Evolutionary conservation across 73 alveolate species (phyloP), one percentile per base, ranked within the genome.

Genomic region (Tetrahymena thermophila): DNA sequence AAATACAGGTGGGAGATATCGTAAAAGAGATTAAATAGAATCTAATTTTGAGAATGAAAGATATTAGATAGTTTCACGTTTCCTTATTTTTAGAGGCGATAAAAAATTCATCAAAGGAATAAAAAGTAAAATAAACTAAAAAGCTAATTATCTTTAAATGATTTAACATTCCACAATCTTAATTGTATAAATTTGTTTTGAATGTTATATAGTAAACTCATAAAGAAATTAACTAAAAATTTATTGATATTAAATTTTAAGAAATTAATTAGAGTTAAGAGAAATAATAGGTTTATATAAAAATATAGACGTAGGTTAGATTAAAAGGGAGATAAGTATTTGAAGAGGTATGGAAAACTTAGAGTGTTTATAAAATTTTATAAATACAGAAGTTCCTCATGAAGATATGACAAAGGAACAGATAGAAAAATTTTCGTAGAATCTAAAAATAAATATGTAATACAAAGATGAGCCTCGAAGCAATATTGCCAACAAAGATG

Each of bases 401-500:
- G 35, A 71, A 71, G 89, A 71, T n/a, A 71, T 71, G 89, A 71
- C 42, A 3, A 71, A 71, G 42, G 89, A 71, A 71, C 43, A 71
- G n/a, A 71, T 71, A 28, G 89, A 71, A 71, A 71, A 71, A 31
- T 71, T 71, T 71, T 71, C 89, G n/a, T 71, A 71, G 37, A 71
- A 71, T 71, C 37, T 71, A 3, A 71, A 71, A 71, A 11, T 71
- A n/a, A 71, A 71, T 71, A 71, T 71, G 89, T 25, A 71, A 71
- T 71, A 23, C 50, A 95, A 89, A 50, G 97, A 85, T 89, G 97
- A 95, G 13, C 35, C 94, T 10, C 58, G 97, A 55, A 55, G 97
- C 35, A 94, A 85, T 89, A 34, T 34, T 21, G 97, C 97, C 34
- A 84, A 89, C 15, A 95, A 95, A 35, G 97, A 95, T 85, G 97